Conservation (phyloP, 768 basidiomycete genomes). For the Mycena albidolilacea region DNA sequence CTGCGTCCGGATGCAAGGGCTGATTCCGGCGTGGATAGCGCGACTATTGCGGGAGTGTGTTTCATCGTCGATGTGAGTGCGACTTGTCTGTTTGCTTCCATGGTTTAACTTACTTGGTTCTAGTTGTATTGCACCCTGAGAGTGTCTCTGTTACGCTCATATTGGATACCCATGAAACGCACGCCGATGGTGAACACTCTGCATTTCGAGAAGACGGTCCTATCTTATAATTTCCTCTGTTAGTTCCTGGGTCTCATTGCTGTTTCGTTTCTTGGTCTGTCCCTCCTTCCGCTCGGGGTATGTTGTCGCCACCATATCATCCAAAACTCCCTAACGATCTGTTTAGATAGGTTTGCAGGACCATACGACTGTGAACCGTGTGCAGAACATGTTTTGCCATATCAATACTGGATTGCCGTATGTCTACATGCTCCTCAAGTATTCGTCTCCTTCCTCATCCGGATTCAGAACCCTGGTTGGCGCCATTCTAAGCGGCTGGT, state of each 20-base stretch:
- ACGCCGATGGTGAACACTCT: slow-evolving; percentile 3
- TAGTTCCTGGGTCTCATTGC: slow-evolving; percentile 23
- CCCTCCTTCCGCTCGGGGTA: slow-evolving; percentile 21
- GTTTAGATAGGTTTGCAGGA: slow-evolving; percentile 28
- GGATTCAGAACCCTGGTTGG: slow-evolving; percentile 19
- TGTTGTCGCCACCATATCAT: background rate
- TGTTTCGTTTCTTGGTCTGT: slow-evolving; percentile 7
- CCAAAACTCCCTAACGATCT: background rate
- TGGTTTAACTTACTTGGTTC: background rate
- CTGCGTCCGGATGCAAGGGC: background rate
- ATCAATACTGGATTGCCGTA: slow-evolving; percentile 31
- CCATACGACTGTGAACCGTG: slow-evolving; percentile 24
- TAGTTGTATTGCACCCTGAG: slow-evolving; percentile 24
- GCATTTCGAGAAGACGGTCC: background rate
- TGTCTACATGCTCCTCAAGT: background rate
- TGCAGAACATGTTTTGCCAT: slow-evolving; percentile 30
- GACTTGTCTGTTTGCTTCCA: background rate
- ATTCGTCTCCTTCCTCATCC: background rate
- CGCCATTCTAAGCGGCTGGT: slow-evolving; percentile 21
- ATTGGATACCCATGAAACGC: slow-evolving; percentile 28
- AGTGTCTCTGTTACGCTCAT: background rate
- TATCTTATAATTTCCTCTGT: background rate
- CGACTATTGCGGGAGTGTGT: slow-evolving; percentile 29
- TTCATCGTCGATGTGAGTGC: slow-evolving; percentile 37
- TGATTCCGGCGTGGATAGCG: slow-evolving; percentile 17